Base-by-base conservation (phyloP, 2,329 filamentous ascomycete genomes). In the Cladosporium oxysporum region DNA sequence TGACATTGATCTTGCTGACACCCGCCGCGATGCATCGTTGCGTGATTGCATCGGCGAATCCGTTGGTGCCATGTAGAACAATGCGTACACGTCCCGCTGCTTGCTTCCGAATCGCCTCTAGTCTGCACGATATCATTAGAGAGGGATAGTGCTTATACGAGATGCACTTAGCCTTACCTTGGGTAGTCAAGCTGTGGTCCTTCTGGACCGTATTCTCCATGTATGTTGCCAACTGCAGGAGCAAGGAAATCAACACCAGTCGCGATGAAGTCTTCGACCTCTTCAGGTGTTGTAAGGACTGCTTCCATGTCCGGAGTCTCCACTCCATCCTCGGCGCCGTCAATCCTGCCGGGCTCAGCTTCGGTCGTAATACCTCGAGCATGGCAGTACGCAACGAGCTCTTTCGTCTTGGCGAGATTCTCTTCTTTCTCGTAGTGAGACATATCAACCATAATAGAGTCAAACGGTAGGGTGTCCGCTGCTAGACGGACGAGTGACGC, bases 31-130 rank as follows among this genome's bases (percentile, higher is more conserved):
- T 84, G 69, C 85, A 87, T 58, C 75, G 68, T 69, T 77, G 73
- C 79, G 85, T 83, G 2, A 85, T 73, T n/a, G 81, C 77, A 3
- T 79, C 73, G 1, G 79, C 75, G 67, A 86, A 86, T 53, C 81
- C 82, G 67, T 86, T 86, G 0, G 84, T 86, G 1, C 85, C 85
- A 67, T 87, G 85, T 23, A 87, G 76, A 1, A 83, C 84, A 76
- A 79, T 82, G 71, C 76, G 68, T 0, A 84, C 83, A 16, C 80
- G 78, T 1, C 78, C 78, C 0, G 74, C 73, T 16, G 74, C 72
- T 47, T 74, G 71, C 50, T 72, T 66, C 5, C 73, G 72, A 58
- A 76, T 82, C 14, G 71, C 74, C 14, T 79, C 74, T 2, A 86
- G 76, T 67, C 73, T 76, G 52, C 18, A 2, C 10, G 18, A 14